phyloP scores from a whole-genome alignment of 192 early-diverging fungal species.

The Coemansia sp. region DNA sequence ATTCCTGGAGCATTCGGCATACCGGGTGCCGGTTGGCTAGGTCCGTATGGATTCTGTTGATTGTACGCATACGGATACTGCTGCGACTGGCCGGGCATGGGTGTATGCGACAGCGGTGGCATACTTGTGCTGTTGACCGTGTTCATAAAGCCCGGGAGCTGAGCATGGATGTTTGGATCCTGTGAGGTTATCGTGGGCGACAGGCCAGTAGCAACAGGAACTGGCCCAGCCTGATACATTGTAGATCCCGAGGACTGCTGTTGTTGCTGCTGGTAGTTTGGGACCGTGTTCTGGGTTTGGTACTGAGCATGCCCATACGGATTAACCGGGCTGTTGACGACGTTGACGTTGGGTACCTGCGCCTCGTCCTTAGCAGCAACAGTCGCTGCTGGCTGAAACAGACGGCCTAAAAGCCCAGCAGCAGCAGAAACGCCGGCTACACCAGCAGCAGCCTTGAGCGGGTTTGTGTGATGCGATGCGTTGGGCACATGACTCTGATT shows the following conservation, averaged over 20 bases:
- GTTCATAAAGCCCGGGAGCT: slow-evolving; percentile 2
- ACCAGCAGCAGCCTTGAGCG: slow-evolving; percentile 9
- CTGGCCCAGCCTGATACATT: not conserved
- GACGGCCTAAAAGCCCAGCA: slow-evolving; percentile 12
- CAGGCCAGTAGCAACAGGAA: not conserved
- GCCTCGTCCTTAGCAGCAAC: not conserved
- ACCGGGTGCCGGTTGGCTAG: too few relatives aligned
- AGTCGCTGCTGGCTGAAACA: slow-evolving; percentile 17
- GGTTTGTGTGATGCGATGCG: not conserved
- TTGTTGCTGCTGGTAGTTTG: slow-evolving; percentile 14
- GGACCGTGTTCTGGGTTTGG: slow-evolving; percentile 1
- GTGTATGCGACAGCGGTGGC: slow-evolving; percentile 14
- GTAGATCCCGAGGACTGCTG: slow-evolving; percentile 5
- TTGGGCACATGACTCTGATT: not conserved
- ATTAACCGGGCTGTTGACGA: not conserved
- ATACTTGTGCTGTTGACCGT: not conserved
- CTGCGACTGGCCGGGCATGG: slow-evolving; percentile 34
- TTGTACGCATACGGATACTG: not conserved
- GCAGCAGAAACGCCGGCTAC: slow-evolving; percentile 7
- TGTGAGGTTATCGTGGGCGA: not conserved
- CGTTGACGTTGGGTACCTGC: not conserved
- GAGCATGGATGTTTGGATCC: not conserved
- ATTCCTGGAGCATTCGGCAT: too few relatives aligned
- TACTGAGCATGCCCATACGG: not conserved
- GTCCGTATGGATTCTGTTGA: too few relatives aligned